phyloP scores from a whole-genome alignment of 2,329 filamentous ascomycete species.

The Hymenoscyphus infarciens region DNA sequence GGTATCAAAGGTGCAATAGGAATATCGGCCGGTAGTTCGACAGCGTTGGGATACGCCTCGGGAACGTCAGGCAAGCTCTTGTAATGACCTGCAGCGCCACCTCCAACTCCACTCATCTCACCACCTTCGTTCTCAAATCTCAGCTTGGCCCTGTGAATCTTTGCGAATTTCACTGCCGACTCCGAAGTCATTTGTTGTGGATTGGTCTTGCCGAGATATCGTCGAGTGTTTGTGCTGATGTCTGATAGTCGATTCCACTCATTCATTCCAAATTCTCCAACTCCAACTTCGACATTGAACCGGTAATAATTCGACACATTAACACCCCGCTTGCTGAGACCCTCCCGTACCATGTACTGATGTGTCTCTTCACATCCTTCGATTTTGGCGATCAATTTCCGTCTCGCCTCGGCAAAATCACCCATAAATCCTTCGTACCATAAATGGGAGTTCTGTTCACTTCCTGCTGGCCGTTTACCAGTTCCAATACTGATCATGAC shows the following conservation, averaged over 20 bases:
- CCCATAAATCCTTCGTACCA: constrained; percentile 96
- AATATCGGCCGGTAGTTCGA: constrained; percentile 58
- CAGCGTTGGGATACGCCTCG: constrained; percentile 38
- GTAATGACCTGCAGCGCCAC: constrained; percentile 13
- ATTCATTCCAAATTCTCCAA: constrained; percentile 98
- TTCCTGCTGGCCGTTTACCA: constrained; percentile 70
- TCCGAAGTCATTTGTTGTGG: constrained; percentile 75
- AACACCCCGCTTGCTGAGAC: constrained; percentile 73
- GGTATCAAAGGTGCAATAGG: constrained; percentile 28
- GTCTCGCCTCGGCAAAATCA: constrained; percentile 85
- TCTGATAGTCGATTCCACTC: constrained; percentile 94
- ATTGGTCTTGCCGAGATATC: constrained; percentile 70
- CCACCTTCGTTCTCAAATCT: constrained; percentile 25
- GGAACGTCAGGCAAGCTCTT: constrained; percentile 33
- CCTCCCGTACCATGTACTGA: constrained; percentile 76
- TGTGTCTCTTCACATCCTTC: constrained; percentile 93
- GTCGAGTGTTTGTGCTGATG: constrained; percentile 86
- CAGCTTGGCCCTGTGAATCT: constrained; percentile 70
- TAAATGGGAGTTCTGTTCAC: constrained; percentile 66
- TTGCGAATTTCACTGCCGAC: constrained; percentile 75
- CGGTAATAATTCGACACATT: constrained; percentile 90
- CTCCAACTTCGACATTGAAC: constrained; percentile 93
- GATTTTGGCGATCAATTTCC: constrained; percentile 83
- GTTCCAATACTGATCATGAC: constrained; percentile 95
- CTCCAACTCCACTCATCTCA: constrained; percentile 5